These are phyloP conservation scores for Coelastrella sp. DNA, from an alignment of 139 green algal species.

Conservation along the genomic window DNA sequence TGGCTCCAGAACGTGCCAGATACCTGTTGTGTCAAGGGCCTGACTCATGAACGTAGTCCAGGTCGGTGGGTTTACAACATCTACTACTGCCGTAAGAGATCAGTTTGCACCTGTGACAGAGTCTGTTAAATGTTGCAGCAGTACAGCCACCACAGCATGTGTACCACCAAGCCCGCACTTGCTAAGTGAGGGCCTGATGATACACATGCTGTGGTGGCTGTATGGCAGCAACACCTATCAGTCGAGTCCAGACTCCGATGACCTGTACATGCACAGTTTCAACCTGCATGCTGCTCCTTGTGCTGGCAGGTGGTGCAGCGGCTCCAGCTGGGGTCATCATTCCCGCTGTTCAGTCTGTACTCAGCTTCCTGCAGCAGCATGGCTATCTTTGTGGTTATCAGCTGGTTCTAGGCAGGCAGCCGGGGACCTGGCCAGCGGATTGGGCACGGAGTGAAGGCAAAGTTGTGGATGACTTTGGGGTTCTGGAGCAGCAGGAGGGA, in stretches of 20 bases:
- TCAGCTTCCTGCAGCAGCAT: conserved; percentile 36
- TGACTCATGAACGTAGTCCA: too few relatives aligned
- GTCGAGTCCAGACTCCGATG: neutral
- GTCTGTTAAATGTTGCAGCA: too few relatives aligned
- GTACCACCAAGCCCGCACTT: too few relatives aligned
- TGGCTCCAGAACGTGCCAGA: too few relatives aligned
- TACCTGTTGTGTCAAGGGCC: too few relatives aligned
- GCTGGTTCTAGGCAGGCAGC: conserved; percentile 52
- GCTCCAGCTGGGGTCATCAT: neutral
- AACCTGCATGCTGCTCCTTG: neutral
- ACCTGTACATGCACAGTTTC: neutral
- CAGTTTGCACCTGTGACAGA: too few relatives aligned
- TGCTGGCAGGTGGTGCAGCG: neutral
- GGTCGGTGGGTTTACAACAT: too few relatives aligned
- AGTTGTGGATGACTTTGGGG: conserved; percentile 16
- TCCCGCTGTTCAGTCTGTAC: conserved; percentile 20
- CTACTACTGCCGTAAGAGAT: too few relatives aligned
- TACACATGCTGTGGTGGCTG: neutral
- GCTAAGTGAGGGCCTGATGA: too few relatives aligned
- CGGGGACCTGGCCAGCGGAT: conserved; percentile 57
- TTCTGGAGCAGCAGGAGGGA: neutral
- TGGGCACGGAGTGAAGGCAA: conserved; percentile 50
- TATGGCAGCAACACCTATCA: neutral
- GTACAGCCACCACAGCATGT: too few relatives aligned
- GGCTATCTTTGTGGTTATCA: conserved; percentile 64